Evolutionary conservation across 2,329 filamentous ascomycete genomes (phyloP).

Genomic region (Fusarium lateritium): DNA sequence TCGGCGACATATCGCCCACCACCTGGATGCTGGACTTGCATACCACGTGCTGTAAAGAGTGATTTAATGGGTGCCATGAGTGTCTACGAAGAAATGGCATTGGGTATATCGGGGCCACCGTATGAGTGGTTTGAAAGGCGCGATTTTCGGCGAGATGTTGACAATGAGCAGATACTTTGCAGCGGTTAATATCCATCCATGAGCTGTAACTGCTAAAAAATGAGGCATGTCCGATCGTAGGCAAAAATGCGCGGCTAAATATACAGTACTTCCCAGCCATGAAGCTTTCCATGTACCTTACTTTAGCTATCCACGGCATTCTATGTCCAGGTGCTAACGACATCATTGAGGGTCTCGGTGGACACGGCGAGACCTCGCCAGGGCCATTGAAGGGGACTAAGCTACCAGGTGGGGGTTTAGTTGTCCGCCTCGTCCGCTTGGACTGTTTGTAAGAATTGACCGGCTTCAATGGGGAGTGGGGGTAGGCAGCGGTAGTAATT

Average conservation of each 20-base stretch:
- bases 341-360: constrained; percentile 45
- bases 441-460: constrained; percentile 22
- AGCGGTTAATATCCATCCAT: constrained; percentile 24
- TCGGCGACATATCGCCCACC: constrained; percentile 13
- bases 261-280: constrained; percentile 4
- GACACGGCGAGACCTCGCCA: constrained; percentile 39
- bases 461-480: constrained; percentile 21
- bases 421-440: constrained; percentile 27
- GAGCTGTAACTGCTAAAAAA: not conserved
- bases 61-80: constrained; percentile 4
- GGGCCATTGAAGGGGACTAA: constrained; percentile 34
- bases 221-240: constrained; percentile 4
- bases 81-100: constrained; percentile 2
- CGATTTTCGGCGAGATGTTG: constrained; percentile 22
- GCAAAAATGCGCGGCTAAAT: constrained; percentile 40
- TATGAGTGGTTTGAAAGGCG: constrained; percentile 13
- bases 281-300: constrained; percentile 8
- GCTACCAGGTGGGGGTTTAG: constrained; percentile 32
- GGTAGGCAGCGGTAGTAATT: constrained; percentile 26
- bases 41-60: constrained; percentile 30
- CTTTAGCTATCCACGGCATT: constrained; percentile 38
- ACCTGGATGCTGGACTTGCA: not conserved
- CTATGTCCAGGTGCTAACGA: constrained; percentile 40
- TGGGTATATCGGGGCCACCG: constrained; percentile 7
- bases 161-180: constrained; percentile 6